phyloP scores from a whole-genome alignment of 345 rosid species.

The Isatis tinctoria region DNA sequence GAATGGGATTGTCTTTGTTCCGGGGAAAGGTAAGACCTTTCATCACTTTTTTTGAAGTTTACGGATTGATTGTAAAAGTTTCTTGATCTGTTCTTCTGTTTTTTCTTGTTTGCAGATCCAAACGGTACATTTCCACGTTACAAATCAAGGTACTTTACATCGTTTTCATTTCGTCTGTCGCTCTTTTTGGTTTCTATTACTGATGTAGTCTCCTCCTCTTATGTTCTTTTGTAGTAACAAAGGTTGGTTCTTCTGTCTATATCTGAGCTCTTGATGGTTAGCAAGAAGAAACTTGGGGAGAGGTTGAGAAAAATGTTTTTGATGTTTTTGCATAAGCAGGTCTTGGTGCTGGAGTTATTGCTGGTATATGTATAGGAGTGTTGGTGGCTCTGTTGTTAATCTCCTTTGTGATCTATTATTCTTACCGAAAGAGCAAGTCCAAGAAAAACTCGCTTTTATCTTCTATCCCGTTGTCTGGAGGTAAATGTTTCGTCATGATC shows the following conservation, averaged over 20 bases:
- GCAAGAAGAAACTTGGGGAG: too few species aligned
- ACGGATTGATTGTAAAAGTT: neutral
- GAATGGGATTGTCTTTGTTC: slow-evolving; percentile 65
- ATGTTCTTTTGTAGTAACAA: slow-evolving; percentile 56
- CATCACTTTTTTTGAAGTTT: neutral
- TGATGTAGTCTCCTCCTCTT: slow-evolving; percentile 8
- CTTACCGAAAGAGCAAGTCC: slow-evolving; percentile 49
- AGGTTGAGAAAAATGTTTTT: neutral
- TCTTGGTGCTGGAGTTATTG: slow-evolving; percentile 53
- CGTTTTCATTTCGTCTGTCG: neutral
- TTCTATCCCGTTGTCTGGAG: slow-evolving; percentile 40
- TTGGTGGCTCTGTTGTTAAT: slow-evolving; percentile 38
- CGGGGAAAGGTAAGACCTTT: slow-evolving; percentile 50
- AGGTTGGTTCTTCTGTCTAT: slow-evolving; percentile 33
- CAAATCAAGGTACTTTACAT: slow-evolving; percentile 43
- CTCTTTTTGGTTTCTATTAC: neutral
- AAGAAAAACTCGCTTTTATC: slow-evolving; percentile 25
- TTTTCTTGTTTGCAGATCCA: slow-evolving; percentile 59
- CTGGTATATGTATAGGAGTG: slow-evolving; percentile 57
- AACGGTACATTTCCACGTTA: slow-evolving; percentile 46
- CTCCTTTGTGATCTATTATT: slow-evolving; percentile 39
- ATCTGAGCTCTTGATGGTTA: slow-evolving; percentile 28
- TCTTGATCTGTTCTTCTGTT: neutral
- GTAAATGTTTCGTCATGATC: neutral
- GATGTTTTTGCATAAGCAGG: slow-evolving; percentile 20